A percentile compares a stretch with the other conserved stretches of the same genome.
phyloP scores from a whole-genome alignment of 768 basidiomycete species.

The Termitomyces sp. region DNA sequence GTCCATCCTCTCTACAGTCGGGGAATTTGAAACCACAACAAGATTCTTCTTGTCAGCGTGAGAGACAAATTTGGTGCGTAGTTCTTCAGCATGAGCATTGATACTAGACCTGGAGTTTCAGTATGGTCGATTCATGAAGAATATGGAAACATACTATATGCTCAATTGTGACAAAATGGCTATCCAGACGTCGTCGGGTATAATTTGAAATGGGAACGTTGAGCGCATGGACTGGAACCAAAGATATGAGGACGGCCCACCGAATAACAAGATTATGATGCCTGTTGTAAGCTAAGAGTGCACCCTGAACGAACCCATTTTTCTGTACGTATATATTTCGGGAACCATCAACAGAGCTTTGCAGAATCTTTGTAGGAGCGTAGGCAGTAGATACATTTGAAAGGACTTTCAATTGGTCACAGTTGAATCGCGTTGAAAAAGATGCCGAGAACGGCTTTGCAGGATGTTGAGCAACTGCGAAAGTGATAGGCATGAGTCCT shows the following conservation, averaged over 20 bases:
- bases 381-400: background rate
- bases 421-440: background rate
- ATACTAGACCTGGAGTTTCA: slow-evolving; percentile 6
- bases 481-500: background rate
- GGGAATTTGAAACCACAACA: slow-evolving; percentile 12
- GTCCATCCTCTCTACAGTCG: slow-evolving; percentile 20
- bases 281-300: slow-evolving; percentile 1
- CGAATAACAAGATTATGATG: slow-evolving; percentile 7
- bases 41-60: slow-evolving; percentile 28
- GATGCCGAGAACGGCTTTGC: background rate
- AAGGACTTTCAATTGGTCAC: background rate
- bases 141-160: slow-evolving; percentile 17
- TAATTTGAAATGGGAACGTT: background rate
- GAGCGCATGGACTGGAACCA: background rate
- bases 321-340: background rate
- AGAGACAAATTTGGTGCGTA: slow-evolving; percentile 27
- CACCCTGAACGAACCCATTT: slow-evolving; percentile 8
- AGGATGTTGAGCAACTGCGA: background rate
- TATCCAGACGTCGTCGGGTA: slow-evolving; percentile 30
- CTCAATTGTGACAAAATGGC: slow-evolving; percentile 30
- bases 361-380: slow-evolving; percentile 1
- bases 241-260: background rate
- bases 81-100: slow-evolving; percentile 22
- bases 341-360: slow-evolving; percentile 5
- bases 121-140: background rate